Evolutionary conservation across 1,284 basidiomycete species (phyloP), one percentile per base, ranked within the genome.

Genomic region (Clitocybe nebularis): DNA sequence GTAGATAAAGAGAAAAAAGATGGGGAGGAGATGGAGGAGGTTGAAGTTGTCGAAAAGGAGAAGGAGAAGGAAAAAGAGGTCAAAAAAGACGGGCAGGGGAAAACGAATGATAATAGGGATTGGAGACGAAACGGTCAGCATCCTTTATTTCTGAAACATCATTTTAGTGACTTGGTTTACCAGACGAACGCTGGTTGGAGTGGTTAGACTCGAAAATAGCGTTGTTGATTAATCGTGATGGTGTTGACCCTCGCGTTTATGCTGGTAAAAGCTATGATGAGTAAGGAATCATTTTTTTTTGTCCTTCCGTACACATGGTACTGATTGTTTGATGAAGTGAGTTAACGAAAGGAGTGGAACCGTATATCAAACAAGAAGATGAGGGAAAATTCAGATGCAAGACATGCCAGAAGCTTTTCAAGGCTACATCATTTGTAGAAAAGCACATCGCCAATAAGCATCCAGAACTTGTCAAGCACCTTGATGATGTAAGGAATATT

Each of bases 311-410:
- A 47, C n/a, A n/a, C n/a, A n/a, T n/a, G n/a, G n/a, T 21, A 17
- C 49, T 37, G 10, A 44, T 39, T 36, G 39, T n/a, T n/a, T 48
- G 48, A 38, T 45, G 5, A 55, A 93, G 91, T 55, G 92, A 94
- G 61, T 70, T 93, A 32, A 75, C 79, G 41, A 89, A 83, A 57
- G 79, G 80, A 17, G 81, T 82, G 16, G 86, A 87, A 48, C 82
- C 79, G 1, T 75, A 78, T 59, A 80, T 96, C 60, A 94, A 93
- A 66, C 88, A 93, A 62, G 94, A 97, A 65, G 93, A 94, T 49
- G 89, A 93, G 63, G 89, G 86, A 55, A 96, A 95, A 61, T 96
- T 90, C 69, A 77, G 94, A 52, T 97, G 93, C 71, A 93, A 91
- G 69, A 86, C 84, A 38, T 97, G 93, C 63, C 81, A 83, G 64